A percentile compares a stretch with the other conserved stretches of the same genome.
Evolutionary conservation across 23 red algal species (phyloP).

Genomic region (Gracilariopsis chorda): DNA sequence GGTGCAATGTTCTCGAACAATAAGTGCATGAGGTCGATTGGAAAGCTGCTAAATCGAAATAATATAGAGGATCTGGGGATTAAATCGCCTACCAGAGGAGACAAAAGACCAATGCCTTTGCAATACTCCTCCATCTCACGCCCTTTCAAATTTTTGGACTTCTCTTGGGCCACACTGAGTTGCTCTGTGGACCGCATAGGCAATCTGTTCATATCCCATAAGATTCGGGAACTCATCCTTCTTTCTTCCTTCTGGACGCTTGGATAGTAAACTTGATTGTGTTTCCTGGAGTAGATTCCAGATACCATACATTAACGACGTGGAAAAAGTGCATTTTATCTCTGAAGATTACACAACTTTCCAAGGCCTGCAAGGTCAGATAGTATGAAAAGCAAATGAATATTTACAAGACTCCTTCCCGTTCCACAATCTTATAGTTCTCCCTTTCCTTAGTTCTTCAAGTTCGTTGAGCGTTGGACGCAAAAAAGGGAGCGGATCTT

Average conservation of each 20-base stretch:
- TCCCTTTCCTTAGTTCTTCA: neutral
- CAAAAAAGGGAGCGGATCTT: neutral
- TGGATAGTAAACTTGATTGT: neutral
- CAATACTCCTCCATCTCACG: neutral
- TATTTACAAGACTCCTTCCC: neutral
- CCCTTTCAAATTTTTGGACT: neutral
- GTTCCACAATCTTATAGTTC: neutral
- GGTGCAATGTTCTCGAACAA: slow-evolving; percentile 19
- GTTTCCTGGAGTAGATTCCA: neutral
- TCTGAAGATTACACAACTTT: neutral
- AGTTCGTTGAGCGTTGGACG: neutral
- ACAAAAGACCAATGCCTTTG: neutral
- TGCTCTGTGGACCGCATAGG: neutral
- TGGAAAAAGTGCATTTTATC: neutral
- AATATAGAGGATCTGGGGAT: neutral
- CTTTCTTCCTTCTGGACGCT: neutral
- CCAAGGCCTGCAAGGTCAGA: neutral
- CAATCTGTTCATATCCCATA: neutral
- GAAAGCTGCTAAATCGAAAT: neutral
- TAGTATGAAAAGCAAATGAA: neutral
- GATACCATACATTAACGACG: neutral
- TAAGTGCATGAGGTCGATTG: slow-evolving; percentile 32
- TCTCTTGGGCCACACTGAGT: neutral
- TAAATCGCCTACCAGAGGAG: neutral
- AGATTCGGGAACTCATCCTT: neutral